A percentile compares a stretch with the other conserved stretches of the same genome.
These are phyloP conservation scores for Paraphaeosphaeria minitans DNA, from an alignment of 2,329 filamentous ascomycete genomes.

Conservation along the genomic window DNA sequence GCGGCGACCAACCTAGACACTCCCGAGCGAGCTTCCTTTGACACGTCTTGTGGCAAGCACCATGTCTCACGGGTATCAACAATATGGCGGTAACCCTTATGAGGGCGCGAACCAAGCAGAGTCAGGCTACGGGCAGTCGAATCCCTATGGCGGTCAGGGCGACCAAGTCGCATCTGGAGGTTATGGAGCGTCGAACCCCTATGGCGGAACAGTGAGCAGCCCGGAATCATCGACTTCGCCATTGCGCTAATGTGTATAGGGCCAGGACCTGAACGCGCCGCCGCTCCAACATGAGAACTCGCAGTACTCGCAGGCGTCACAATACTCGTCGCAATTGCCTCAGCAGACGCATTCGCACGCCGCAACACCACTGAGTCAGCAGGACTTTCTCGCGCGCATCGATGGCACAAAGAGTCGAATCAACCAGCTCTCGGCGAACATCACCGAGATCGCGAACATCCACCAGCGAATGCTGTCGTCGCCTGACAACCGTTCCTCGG, in stretches of 20 bases:
- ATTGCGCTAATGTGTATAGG: slow-evolving; percentile 26
- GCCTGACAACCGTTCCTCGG: slow-evolving; percentile 59
- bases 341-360: slow-evolving; percentile 60
- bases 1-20: slow-evolving; percentile 28
- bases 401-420: slow-evolving; percentile 71
- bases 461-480: slow-evolving; percentile 75
- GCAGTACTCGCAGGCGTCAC: slow-evolving; percentile 47
- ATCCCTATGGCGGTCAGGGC: slow-evolving; percentile 46
- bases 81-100: slow-evolving; percentile 66
- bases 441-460: slow-evolving; percentile 69
- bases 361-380: slow-evolving; percentile 60
- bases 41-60: slow-evolving; percentile 13
- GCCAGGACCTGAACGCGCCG: slow-evolving; percentile 31
- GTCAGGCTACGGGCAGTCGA: slow-evolving; percentile 33
- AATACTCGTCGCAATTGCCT: slow-evolving; percentile 35
- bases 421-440: slow-evolving; percentile 66
- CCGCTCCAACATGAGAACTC: slow-evolving; percentile 42
- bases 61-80: slow-evolving; percentile 56
- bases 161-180: slow-evolving; percentile 25
- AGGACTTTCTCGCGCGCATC: slow-evolving; percentile 72
- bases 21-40: slow-evolving; percentile 21
- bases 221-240: slow-evolving; percentile 11
- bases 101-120: slow-evolving; percentile 55
- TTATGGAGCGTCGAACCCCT: slow-evolving; percentile 39
- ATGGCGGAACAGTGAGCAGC: slow-evolving; percentile 33